These are phyloP conservation scores for Luvunga scandens DNA, from an alignment of 345 rosid species.

Conservation along the genomic window DNA sequence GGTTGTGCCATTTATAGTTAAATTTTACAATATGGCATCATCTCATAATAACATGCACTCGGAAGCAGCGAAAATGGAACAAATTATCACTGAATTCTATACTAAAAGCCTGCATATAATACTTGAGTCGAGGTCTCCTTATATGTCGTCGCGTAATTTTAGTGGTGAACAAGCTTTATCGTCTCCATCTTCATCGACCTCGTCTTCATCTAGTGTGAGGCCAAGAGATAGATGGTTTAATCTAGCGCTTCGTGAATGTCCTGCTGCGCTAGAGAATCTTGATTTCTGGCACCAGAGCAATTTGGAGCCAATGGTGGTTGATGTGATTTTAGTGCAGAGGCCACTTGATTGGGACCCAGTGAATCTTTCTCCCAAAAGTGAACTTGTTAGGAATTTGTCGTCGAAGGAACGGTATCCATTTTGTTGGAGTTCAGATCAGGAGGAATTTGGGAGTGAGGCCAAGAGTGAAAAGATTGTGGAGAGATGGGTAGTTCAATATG, in stretches of 20 bases:
- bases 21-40: constrained; percentile 44
- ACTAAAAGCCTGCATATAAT: constrained; percentile 88
- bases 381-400: constrained; percentile 47
- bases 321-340: constrained; percentile 72
- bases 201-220: constrained; percentile 75
- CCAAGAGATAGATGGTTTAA: constrained; percentile 95
- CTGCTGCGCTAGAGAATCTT: constrained; percentile 74
- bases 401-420: constrained; percentile 42
- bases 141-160: constrained; percentile 70
- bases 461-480: constrained; percentile 73
- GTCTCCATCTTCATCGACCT: constrained; percentile 78
- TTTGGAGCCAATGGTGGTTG: constrained; percentile 76
- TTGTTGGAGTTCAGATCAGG: constrained; percentile 65
- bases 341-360: constrained; percentile 47
- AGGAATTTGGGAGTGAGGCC: constrained; percentile 47
- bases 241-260: constrained; percentile 87
- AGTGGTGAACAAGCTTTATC: constrained; percentile 75
- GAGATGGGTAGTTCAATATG: constrained; percentile 92
- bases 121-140: constrained; percentile 86
- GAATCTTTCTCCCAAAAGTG: constrained; percentile 43
- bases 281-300: constrained; percentile 73
- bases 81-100: constrained; percentile 82
- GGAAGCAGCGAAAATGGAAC: constrained; percentile 77
- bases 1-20: constrained; percentile 12
- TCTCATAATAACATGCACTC: constrained; percentile 48